phyloP scores from a whole-genome alignment of 1,139 yeast genomes.

The Fermentozyma sake region DNA sequence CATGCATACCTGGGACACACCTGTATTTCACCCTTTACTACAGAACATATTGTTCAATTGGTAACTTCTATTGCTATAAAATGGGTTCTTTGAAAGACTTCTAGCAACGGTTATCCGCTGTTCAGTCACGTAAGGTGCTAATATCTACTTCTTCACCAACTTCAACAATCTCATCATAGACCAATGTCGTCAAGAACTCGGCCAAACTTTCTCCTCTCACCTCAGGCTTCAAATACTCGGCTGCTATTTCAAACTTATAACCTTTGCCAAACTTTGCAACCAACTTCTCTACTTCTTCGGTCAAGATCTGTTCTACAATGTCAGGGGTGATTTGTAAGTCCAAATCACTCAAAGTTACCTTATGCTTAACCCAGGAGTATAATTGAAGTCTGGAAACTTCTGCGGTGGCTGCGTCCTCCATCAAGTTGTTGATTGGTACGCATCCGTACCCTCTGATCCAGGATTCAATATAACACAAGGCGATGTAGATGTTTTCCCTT shows the following conservation, averaged over 20 bases:
- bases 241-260: slow-evolving; percentile 59
- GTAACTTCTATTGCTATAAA: too few species aligned
- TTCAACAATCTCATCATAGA: slow-evolving; percentile 42
- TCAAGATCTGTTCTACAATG: slow-evolving; percentile 51
- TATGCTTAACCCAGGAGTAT: slow-evolving; percentile 82
- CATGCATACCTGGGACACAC: too few species aligned
- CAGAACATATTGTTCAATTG: too few species aligned
- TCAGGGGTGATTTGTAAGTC: slow-evolving; percentile 56
- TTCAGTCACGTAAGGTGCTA: too few species aligned
- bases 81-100: too few species aligned
- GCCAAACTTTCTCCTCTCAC: slow-evolving; percentile 63
- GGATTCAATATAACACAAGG: slow-evolving; percentile 75
- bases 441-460: slow-evolving; percentile 80
- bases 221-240: slow-evolving; percentile 61
- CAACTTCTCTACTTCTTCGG: slow-evolving; percentile 61
- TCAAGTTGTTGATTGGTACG: slow-evolving; percentile 76
- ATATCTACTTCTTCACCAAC: too few species aligned
- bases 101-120: too few species aligned
- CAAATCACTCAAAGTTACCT: slow-evolving; percentile 53
- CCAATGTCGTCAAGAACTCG: slow-evolving; percentile 64
- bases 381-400: slow-evolving; percentile 80
- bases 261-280: slow-evolving; percentile 45
- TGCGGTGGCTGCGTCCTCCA: slow-evolving; percentile 89
- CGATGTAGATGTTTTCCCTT: slow-evolving; percentile 65
- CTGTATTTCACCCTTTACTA: too few species aligned